A percentile compares a stretch with the other conserved stretches of the same genome.
phyloP scores from a whole-genome alignment of 495 filamentous ascomycete species.

The Aspergillus cristatus region DNA sequence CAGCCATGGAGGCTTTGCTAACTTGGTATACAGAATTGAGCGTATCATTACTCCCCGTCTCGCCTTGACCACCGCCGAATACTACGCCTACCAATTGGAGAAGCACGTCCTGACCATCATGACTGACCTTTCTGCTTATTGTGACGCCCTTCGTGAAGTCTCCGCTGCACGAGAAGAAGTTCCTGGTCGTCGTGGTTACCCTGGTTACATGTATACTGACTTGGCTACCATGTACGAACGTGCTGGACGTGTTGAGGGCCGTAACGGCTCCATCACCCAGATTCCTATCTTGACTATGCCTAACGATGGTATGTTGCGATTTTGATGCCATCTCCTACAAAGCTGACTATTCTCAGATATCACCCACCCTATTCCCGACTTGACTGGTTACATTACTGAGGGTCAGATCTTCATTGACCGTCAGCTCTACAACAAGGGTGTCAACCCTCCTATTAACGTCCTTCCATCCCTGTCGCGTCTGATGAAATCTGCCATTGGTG shows the following conservation, averaged over 20 bases:
- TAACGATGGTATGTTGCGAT: slow-evolving; percentile 66
- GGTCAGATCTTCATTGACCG: slow-evolving; percentile 98
- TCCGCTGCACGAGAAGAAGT: slow-evolving; percentile 99
- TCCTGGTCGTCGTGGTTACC: slow-evolving; percentile 97
- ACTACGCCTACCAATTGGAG: slow-evolving; percentile 99
- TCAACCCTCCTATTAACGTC: slow-evolving; percentile 99
- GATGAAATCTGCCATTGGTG: slow-evolving; percentile 99
- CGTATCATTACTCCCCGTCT: slow-evolving; percentile 99
- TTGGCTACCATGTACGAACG: slow-evolving; percentile 99
- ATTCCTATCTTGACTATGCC: slow-evolving; percentile 99
- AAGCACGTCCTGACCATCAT: slow-evolving; percentile 99
- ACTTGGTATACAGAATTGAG: slow-evolving; percentile 61
- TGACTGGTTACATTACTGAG: slow-evolving; percentile 98
- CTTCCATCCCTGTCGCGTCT: slow-evolving; percentile 96
- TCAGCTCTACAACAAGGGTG: slow-evolving; percentile 87
- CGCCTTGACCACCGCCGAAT: slow-evolving; percentile 96
- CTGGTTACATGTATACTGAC: slow-evolving; percentile 99
- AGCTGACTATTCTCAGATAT: slow-evolving; percentile 54
- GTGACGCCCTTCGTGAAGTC: slow-evolving; percentile 95
- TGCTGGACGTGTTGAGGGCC: slow-evolving; percentile 94
- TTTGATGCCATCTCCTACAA: neutral
- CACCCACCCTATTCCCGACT: slow-evolving; percentile 96
- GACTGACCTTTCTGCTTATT: slow-evolving; percentile 96
- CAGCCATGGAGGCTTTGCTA: slow-evolving; percentile 1
- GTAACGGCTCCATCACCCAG: slow-evolving; percentile 97